Conservation (phyloP, 805 yeast genomes). For the Candida khao-thaluensis region DNA sequence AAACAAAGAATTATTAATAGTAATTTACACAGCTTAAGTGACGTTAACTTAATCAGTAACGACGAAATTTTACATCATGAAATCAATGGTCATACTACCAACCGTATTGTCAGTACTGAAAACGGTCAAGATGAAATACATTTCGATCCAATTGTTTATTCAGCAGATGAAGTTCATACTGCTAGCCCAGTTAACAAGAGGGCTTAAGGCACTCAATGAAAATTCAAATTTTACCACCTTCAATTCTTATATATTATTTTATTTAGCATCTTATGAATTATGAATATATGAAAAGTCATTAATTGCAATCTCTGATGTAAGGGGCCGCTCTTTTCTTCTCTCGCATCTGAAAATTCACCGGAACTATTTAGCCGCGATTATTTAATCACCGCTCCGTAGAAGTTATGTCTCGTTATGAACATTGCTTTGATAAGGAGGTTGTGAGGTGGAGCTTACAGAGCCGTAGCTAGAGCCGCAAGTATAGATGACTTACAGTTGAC, state of each 20-base stretch:
- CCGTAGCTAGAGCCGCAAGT: too few species aligned
- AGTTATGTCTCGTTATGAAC: too few species aligned
- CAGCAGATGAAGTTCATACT: constrained; percentile 43
- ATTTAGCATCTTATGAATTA: constrained; percentile 6
- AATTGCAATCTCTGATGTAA: not conserved
- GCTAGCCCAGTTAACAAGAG: constrained; percentile 43
- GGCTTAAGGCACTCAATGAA: too few species aligned
- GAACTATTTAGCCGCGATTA: too few species aligned
- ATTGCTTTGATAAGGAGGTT: too few species aligned
- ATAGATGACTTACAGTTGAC: too few species aligned
- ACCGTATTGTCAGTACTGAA: constrained; percentile 9
- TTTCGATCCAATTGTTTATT: constrained; percentile 41
- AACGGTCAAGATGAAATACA: constrained; percentile 20
- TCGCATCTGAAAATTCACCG: constrained; percentile 1
- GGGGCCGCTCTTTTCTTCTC: not conserved
- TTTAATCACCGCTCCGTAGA: too few species aligned
- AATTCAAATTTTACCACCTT: too few species aligned
- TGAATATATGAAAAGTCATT: constrained; percentile 3
- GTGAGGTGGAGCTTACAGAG: too few species aligned
- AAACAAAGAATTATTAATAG: constrained; percentile 35
- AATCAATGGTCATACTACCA: constrained; percentile 9
- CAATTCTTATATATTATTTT: constrained; percentile 4
- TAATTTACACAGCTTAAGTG: constrained; percentile 27
- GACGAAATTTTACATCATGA: constrained; percentile 28
- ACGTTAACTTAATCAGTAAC: constrained; percentile 32